These are phyloP conservation scores for Hysterangium stoloniferum DNA, from an alignment of 768 basidiomycete species.

Conservation along the genomic window DNA sequence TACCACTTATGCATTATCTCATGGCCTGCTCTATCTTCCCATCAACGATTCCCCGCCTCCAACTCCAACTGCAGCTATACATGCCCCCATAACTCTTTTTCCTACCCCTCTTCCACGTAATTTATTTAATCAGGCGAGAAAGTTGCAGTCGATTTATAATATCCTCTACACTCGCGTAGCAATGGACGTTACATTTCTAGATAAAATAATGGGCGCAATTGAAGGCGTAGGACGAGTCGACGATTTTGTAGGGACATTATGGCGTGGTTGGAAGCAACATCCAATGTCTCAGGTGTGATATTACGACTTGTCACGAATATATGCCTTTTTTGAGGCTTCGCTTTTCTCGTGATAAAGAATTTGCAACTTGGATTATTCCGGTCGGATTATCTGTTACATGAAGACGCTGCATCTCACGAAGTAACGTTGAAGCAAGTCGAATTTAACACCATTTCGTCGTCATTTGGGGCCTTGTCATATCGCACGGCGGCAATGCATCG, in stretches of 20 bases:
- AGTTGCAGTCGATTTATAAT: constrained; percentile 75
- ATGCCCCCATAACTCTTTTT: constrained; percentile 84
- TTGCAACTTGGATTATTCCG: constrained; percentile 87
- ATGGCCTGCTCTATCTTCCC: constrained; percentile 80
- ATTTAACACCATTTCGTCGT: constrained; percentile 93
- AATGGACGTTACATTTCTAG: constrained; percentile 70
- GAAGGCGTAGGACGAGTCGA: constrained; percentile 76
- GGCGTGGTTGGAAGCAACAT: constrained; percentile 77
- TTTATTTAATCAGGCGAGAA: constrained; percentile 57
- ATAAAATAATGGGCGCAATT: constrained; percentile 74
- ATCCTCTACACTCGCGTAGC: constrained; percentile 79
- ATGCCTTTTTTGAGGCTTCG: not conserved
- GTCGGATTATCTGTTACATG: constrained; percentile 89
- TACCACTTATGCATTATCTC: constrained; percentile 76
- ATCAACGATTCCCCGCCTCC: constrained; percentile 37
- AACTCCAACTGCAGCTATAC: constrained; percentile 65
- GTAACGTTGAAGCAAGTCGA: constrained; percentile 90
- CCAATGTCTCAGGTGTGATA: constrained; percentile 46
- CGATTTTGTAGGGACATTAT: constrained; percentile 77
- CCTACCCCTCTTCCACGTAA: constrained; percentile 78
- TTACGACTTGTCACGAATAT: not conserved
- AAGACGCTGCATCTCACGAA: constrained; percentile 25
- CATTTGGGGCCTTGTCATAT: constrained; percentile 77
- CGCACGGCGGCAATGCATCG: constrained; percentile 65
- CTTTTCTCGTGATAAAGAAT: constrained; percentile 38